A percentile compares a stretch with the other conserved stretches of the same genome.
Evolutionary conservation across 2,329 filamentous ascomycete genomes (phyloP).

Genomic region (Microdochium nivale): DNA sequence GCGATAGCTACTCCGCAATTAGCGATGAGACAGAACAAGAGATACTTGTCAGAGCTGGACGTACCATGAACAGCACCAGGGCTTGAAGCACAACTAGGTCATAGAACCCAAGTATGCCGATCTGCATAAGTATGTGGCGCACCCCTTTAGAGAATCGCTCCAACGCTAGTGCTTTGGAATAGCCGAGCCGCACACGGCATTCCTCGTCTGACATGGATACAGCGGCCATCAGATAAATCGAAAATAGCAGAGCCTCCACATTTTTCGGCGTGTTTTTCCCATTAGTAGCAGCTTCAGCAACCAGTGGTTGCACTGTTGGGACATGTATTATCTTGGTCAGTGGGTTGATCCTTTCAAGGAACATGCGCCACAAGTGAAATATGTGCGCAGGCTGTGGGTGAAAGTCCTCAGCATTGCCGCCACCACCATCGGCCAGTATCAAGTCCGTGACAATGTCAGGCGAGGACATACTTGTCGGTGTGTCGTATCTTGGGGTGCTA

Average conservation of each 20-base stretch:
- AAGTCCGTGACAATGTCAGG: conserved; percentile 46
- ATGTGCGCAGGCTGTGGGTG: conserved; percentile 59
- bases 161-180: conserved; percentile 38
- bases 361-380: conserved; percentile 66
- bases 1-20: conserved; percentile 33
- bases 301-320: conserved; percentile 56
- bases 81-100: conserved; percentile 52
- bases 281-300: conserved; percentile 54
- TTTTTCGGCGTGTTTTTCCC: conserved; percentile 46
- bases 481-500: conserved; percentile 29
- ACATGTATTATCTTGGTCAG: conserved; percentile 51
- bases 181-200: conserved; percentile 42
- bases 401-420: conserved; percentile 35
- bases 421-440: conserved; percentile 33
- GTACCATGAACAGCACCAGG: conserved; percentile 47
- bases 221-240: conserved; percentile 56
- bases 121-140: conserved; percentile 37
- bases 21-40: conserved; percentile 1
- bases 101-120: conserved; percentile 49
- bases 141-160: conserved; percentile 43
- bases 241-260: conserved; percentile 53
- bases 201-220: conserved; percentile 47
- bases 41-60: conserved; percentile 4
- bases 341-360: conserved; percentile 66
- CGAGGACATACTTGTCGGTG: conserved; percentile 28